phyloP scores from a whole-genome alignment of 139 green algal species.

The Chlorella sp. region DNA sequence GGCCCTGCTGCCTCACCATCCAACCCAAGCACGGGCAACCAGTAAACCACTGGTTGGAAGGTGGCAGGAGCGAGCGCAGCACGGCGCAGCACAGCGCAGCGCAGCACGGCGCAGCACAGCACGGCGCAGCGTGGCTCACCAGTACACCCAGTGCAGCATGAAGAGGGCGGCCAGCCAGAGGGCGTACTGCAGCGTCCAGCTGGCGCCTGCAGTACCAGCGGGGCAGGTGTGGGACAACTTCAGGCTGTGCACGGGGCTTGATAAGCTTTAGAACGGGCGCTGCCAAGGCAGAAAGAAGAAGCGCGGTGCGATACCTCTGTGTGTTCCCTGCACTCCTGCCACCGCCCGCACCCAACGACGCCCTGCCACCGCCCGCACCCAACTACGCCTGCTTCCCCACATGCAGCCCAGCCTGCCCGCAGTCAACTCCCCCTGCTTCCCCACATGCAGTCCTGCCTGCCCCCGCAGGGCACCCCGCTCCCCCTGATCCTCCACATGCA shows the following conservation, averaged over 20 bases:
- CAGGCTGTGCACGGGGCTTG: too few relatives aligned
- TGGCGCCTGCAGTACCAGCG: background rate
- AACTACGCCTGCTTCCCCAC: too few relatives aligned
- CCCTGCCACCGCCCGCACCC: too few relatives aligned
- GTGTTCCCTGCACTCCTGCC: too few relatives aligned
- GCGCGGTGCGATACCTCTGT: too few relatives aligned
- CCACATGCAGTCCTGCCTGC: too few relatives aligned
- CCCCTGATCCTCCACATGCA: too few relatives aligned
- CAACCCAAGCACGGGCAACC: background rate
- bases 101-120: background rate
- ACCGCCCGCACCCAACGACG: too few relatives aligned
- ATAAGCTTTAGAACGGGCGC: background rate
- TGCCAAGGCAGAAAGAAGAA: too few relatives aligned
- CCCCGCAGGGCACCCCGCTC: too few relatives aligned
- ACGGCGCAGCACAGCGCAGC: background rate
- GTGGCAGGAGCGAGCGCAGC: background rate
- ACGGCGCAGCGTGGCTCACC: background rate
- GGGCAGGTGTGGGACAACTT: background rate
- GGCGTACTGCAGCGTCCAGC: constrained; percentile 21
- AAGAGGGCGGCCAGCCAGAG: constrained; percentile 12
- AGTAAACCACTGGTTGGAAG: background rate
- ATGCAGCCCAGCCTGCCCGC: too few relatives aligned
- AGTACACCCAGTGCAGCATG: constrained; percentile 24
- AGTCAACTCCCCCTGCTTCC: too few relatives aligned
- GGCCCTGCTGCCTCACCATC: background rate